Evolutionary conservation across 176 grass and related monocot genomes (phyloP), one percentile per base, ranked within the genome.

Genomic region (Hordeum marinum): DNA sequence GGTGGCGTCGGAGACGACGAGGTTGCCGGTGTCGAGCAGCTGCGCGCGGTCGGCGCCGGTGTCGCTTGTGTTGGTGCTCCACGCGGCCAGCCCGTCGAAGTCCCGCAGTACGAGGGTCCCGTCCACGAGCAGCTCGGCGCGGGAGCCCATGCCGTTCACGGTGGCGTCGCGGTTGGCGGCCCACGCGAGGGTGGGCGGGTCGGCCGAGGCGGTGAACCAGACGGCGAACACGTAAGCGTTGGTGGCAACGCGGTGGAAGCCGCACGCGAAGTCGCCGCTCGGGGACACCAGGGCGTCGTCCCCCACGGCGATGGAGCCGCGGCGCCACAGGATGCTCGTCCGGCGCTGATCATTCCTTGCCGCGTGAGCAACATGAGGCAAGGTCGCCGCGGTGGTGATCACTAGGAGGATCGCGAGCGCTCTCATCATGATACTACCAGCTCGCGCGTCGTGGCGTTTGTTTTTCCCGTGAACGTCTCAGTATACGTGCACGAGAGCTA

Each of bases 171-270:
- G 88, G 74, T 90, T 92, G 24, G 93, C 93, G 0, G 80, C 74
- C 93, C 93, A 95, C 29, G 77, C 86, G 11, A 79, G 64, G 0
- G 83, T 95, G 41, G 36, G 52, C 52, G 52, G 11, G 41, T 89
- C 39, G 11, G 87, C 78, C 1, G 93, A 83, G 39, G 20, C 41
- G 74, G 79, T 62, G 83, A 89, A 91, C 90, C 88, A 95, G 29
- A 95, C 24, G 73, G 90, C 84, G 65, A 92, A 72, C 54, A 72
- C 77, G 87, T 89, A 95, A 26, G 88, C 83, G 74, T 93, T 92
- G 9, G 36, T 72, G 24, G 83, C 94, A 11, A 92, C 80, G 62
- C 73, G 52, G 64, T 92, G 73, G 86, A 95, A 95, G 11, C 94
- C 88, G 3, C 85, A 92, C 1, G 93, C 85, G 77, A 92, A 95